Evolutionary conservation across 495 filamentous ascomycete species (phyloP), one percentile per base, ranked within the genome.

Genomic region (Aspergillus taichungensis): DNA sequence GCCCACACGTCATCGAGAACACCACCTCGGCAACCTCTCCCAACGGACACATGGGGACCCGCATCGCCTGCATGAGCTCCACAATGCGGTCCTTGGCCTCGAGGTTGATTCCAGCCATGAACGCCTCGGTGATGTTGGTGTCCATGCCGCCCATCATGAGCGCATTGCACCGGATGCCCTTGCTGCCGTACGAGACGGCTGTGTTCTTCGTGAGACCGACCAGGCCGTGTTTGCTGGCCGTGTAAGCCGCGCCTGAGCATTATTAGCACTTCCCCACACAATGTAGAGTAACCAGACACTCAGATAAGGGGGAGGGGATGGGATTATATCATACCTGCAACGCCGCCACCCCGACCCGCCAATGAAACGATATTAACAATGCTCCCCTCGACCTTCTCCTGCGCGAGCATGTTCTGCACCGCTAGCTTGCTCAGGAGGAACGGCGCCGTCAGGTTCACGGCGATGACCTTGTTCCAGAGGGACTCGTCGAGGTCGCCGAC

Each of bases 181-280:
- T 73, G 33, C 59, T 62, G 0, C 67, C 72, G 55, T 83, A 83
- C 59, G 62, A 77, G 0, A 71, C 67, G 2, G 78, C 79, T 28
- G 78, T 83, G 56, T 72, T 81, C 59, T 82, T 82, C 14, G 79
- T 82, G 48, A 82, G 59, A 5, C 77, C 80, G 9, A 79, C 51
- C 11, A 83, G 53, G 33, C 54, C 57, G 13, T 61, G 57, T 31
- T 61, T 61, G 40, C 52, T 55, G 1, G 57, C 37, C 2, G 76
- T 74, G 49, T 80, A 82, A 6, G 78, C 78, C 5, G 62, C 72
- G 37, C 78, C 78, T 58, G 53, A 13, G 53, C n/a, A 10, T 51
- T 13, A 51, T 36, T 29, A 33, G 30, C n/a, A 34, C 14, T 10
- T 37, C 7, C n/a, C 18, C 27, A 30, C 9, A 3, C 8, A 8